A percentile compares a stretch with the other conserved stretches of the same genome.
phyloP scores from a whole-genome alignment of 1,284 basidiomycete species.

The Tranzscheliella williamsii region DNA sequence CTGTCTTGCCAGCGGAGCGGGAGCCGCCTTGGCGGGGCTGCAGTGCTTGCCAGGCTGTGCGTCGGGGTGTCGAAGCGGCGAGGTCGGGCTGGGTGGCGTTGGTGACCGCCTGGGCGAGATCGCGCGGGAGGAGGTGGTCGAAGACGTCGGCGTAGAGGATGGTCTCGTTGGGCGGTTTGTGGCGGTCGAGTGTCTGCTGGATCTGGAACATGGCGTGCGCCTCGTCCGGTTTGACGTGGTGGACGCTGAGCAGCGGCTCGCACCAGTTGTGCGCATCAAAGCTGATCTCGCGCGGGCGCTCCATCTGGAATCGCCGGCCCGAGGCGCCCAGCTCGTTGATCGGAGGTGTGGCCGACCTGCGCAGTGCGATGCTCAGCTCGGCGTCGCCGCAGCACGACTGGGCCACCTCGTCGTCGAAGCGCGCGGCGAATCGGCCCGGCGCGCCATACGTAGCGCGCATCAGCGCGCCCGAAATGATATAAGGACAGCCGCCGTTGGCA shows the following conservation, averaged over 20 bases:
- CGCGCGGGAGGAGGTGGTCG: constrained; percentile 7
- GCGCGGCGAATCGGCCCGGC: constrained; percentile 5
- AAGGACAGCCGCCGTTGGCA: constrained; percentile 25
- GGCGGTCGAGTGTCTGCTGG: constrained; percentile 7
- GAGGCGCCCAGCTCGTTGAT: constrained; percentile 6
- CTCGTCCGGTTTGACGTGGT: constrained; percentile 15
- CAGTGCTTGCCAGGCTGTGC: constrained; percentile 18
- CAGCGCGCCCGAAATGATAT: constrained; percentile 20
- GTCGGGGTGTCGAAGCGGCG: constrained; percentile 2
- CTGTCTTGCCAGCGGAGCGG: background rate
- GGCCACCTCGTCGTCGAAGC: constrained; percentile 11
- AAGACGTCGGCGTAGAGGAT: constrained; percentile 18
- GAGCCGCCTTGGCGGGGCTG: too few species aligned
- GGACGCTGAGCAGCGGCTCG: constrained; percentile 15
- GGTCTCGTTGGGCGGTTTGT: constrained; percentile 1
- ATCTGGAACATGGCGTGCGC: constrained; percentile 1
- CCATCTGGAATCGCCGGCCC: constrained; percentile 10
- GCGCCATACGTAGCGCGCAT: constrained; percentile 24
- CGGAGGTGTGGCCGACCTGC: constrained; percentile 3
- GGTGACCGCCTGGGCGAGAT: too few species aligned
- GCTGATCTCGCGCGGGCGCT: constrained; percentile 9
- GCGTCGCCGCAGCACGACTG: constrained; percentile 29
- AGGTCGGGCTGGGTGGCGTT: background rate
- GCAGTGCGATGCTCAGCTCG: constrained; percentile 20
- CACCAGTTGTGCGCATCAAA: constrained; percentile 19